Percentiles rank a stretch among this genome's conserved stretches.
phyloP scores from a whole-genome alignment of 495 filamentous ascomycete genomes.

The Jackrogersella minutella region DNA sequence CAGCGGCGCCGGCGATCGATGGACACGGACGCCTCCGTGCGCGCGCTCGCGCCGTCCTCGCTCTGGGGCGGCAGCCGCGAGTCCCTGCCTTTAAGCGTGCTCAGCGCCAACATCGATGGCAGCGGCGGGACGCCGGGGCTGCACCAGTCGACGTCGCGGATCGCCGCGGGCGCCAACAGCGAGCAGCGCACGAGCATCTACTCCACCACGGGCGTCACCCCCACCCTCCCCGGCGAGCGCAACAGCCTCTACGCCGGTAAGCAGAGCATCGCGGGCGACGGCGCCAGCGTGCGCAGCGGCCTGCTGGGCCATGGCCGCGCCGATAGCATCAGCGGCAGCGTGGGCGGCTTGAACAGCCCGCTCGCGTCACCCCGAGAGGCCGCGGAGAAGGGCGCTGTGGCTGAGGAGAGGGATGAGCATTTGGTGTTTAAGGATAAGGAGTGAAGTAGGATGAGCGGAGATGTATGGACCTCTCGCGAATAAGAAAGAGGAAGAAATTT shows the following conservation, averaged over 20 bases:
- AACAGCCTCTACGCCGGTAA: conserved; percentile 84
- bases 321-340: conserved; percentile 83
- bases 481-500: not conserved
- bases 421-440: conserved; percentile 22
- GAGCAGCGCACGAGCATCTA: conserved; percentile 87
- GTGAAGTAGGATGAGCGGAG: not conserved
- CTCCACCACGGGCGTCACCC: conserved; percentile 75
- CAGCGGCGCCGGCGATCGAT: conserved; percentile 85
- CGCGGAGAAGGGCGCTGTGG: conserved; percentile 43
- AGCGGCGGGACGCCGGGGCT: conserved; percentile 41
- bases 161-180: conserved; percentile 68
- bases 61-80: conserved; percentile 90
- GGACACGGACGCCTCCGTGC: conserved; percentile 95
- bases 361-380: conserved; percentile 63
- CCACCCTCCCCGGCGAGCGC: conserved; percentile 72
- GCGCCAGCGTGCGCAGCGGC: conserved; percentile 79
- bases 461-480: too few species aligned
- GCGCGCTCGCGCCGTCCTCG: conserved; percentile 89
- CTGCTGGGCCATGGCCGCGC: conserved; percentile 77
- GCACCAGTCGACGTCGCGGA: conserved; percentile 66
- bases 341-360: conserved; percentile 69
- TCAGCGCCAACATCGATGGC: conserved; percentile 76
- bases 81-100: conserved; percentile 84
- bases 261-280: conserved; percentile 70
- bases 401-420: conserved; percentile 41